Evolutionary conservation across 1,139 yeast species (phyloP).

Genomic region (Lodderomyces beijingensis): DNA sequence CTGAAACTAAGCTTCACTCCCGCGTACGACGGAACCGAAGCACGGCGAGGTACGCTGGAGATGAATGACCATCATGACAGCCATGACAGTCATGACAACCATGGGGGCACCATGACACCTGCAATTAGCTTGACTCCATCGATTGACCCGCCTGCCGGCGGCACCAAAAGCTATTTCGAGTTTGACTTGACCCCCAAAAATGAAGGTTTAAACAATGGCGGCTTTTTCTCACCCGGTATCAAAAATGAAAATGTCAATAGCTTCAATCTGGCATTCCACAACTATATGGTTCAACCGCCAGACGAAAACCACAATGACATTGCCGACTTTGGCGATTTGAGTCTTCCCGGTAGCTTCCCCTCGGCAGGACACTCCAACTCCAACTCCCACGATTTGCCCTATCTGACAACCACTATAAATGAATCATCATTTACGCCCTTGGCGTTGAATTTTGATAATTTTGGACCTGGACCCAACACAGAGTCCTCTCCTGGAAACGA

Average conservation of each 20-base stretch:
- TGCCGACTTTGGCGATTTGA: too few species aligned
- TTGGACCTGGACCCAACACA: too few species aligned
- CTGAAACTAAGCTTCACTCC: slow-evolving; percentile 9
- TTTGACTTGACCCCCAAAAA: slow-evolving; percentile 7
- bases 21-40: slow-evolving; percentile 4
- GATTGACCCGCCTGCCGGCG: slow-evolving; percentile 38
- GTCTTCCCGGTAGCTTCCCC: too few species aligned
- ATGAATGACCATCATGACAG: slow-evolving; percentile 7
- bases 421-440: too few species aligned
- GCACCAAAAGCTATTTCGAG: slow-evolving; percentile 33
- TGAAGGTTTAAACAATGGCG: slow-evolving; percentile 8
- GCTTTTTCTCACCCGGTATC: slow-evolving; percentile 14
- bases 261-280: slow-evolving; percentile 14
- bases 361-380: too few species aligned
- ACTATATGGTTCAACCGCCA: too few species aligned
- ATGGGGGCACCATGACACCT: slow-evolving; percentile 8
- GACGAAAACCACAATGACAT: too few species aligned
- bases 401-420: too few species aligned
- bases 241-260: slow-evolving; percentile 8
- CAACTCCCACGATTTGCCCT: too few species aligned
- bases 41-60: slow-evolving; percentile 6
- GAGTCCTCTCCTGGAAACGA: too few species aligned
- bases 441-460: too few species aligned
- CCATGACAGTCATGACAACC: too few species aligned
- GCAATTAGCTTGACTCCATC: slow-evolving; percentile 30